Evolutionary conservation across 139 green algal species (phyloP), one percentile per base, ranked within the genome.

Genomic region (Yamagishiella unicocca): DNA sequence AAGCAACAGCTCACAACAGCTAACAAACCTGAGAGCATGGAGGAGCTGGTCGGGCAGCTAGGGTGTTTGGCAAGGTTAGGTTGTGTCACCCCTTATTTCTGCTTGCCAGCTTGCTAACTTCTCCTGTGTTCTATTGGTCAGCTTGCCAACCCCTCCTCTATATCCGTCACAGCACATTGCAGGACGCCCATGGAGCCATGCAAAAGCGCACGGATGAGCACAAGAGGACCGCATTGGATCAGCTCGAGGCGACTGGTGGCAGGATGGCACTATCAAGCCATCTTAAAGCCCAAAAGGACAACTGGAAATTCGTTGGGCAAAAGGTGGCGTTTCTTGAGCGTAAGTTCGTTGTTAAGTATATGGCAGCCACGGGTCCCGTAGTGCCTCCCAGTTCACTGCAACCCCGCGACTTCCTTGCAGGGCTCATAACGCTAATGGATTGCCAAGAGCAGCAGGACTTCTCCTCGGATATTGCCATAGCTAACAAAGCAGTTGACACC

Each of bases 281-380:
- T 43, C 31, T 86, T 0, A 64, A 46, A 27, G 45, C 58, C 8
- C 80, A 68, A 27, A 86, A 86, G 43, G 62, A 62, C 22, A 86
- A 66, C 64, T 86, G 62, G 80, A 86, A 86, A 25, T 78, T 86
- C 64, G 17, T 64, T 5, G 80, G 80, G 3, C 58, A 55, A 27
- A 86, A 86, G 62, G 80, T 78, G 64, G 80, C 80, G 4, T 86
- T 86, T n/a, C 46, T 86, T 6, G 80, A 76, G 45, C 58, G 80
- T 86, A 61, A 86, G 80, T 29, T 71, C n/a, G n/a, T n/a, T n/a
- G n/a, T n/a, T n/a, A n/a, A n/a, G n/a, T n/a, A n/a, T n/a, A n/a
- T n/a, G n/a, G n/a, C n/a, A n/a, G n/a, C n/a, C n/a, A n/a, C n/a
- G n/a, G n/a, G n/a, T n/a, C n/a, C n/a, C n/a, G n/a, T n/a, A n/a